Conservation (phyloP, 2,329 filamentous ascomycete genomes). For the Neonectria punicea region DNA sequence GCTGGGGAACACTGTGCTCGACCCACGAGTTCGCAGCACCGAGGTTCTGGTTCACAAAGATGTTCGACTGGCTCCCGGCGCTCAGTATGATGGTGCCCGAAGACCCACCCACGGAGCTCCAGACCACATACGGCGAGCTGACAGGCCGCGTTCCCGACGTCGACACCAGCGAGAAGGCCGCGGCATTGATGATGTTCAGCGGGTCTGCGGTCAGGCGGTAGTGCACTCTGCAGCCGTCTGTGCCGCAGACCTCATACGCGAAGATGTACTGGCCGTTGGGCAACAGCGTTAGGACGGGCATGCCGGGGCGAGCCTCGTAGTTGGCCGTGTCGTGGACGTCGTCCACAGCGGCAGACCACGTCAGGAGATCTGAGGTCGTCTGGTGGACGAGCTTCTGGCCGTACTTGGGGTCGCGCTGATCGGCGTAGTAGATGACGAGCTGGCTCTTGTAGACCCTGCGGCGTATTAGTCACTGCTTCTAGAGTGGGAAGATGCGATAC, state of each 20-base stretch:
- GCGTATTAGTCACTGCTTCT: neutral
- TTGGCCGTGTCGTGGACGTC: conserved; percentile 68
- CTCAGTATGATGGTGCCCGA: conserved; percentile 58
- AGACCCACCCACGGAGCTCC: conserved; percentile 54
- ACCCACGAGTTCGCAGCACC: conserved; percentile 52
- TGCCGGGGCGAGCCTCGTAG: conserved; percentile 73
- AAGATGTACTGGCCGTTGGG: conserved; percentile 65
- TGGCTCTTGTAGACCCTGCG: conserved; percentile 63
- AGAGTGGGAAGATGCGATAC: neutral
- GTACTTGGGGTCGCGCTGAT: conserved; percentile 71
- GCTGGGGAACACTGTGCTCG: conserved; percentile 47
- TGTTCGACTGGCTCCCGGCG: conserved; percentile 49
- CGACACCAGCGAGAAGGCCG: conserved; percentile 47
- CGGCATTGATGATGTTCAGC: conserved; percentile 46
- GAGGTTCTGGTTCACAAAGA: conserved; percentile 56
- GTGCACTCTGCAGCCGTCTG: conserved; percentile 53
- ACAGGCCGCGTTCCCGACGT: conserved; percentile 49
- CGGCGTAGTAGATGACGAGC: conserved; percentile 75
- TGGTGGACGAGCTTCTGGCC: conserved; percentile 78
- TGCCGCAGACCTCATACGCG: conserved; percentile 69
- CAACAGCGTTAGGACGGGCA: conserved; percentile 70
- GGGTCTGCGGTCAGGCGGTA: conserved; percentile 56
- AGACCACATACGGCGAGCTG: conserved; percentile 57
- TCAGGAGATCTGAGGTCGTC: conserved; percentile 65
- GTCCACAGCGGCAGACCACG: conserved; percentile 65